Evolutionary conservation across 345 rosid genomes (phyloP).

Genomic region (Brassica carinata): DNA sequence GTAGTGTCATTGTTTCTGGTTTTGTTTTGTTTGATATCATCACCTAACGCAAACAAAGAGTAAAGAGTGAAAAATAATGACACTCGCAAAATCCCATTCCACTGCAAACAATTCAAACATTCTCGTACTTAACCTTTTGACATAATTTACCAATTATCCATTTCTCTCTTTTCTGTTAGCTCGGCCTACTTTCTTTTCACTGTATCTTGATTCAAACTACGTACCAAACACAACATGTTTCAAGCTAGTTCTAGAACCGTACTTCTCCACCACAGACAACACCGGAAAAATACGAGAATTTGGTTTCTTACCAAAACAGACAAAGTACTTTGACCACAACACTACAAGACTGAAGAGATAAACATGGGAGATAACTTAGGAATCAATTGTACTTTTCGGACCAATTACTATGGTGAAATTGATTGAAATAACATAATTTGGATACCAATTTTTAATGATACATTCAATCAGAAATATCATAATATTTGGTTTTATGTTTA

Average conservation of each 20-base stretch:
- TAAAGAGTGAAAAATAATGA: not conserved
- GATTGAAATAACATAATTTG: too few species aligned
- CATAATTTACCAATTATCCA: constrained; percentile 24
- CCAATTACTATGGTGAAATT: not conserved
- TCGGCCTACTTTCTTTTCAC: constrained; percentile 33
- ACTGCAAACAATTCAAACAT: constrained; percentile 13
- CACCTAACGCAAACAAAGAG: constrained; percentile 20
- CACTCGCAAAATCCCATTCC: constrained; percentile 16
- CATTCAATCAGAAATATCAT: too few species aligned
- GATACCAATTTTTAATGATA: too few species aligned
- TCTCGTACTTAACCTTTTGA: constrained; percentile 35
- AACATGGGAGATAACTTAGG: not conserved
- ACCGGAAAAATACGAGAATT: not conserved
- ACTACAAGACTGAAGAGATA: not conserved
- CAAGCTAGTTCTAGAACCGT: not conserved
- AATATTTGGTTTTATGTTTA: too few species aligned
- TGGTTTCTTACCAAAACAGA: constrained; percentile 33
- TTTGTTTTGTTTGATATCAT: not conserved
- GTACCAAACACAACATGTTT: constrained; percentile 26
- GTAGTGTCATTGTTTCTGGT: not conserved
- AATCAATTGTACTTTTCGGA: not conserved
- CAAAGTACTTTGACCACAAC: constrained; percentile 19
- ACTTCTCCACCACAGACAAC: constrained; percentile 1
- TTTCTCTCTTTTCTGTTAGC: constrained; percentile 13
- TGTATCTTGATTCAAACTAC: constrained; percentile 23